Evolutionary conservation across 1,284 basidiomycete genomes (phyloP).

Genomic region (Rhodotorula sp.): DNA sequence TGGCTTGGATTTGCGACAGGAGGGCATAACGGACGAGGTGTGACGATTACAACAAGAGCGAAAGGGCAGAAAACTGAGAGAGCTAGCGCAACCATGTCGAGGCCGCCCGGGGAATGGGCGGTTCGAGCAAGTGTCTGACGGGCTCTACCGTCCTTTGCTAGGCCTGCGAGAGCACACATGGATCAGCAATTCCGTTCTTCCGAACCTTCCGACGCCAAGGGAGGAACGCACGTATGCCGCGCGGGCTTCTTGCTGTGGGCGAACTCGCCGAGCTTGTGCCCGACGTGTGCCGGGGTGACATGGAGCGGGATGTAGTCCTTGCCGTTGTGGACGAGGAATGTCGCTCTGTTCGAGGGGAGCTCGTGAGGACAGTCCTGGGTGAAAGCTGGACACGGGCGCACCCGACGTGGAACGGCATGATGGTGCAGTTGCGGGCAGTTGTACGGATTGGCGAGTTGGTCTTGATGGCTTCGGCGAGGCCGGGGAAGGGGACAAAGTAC

Average conservation of each 20-base stretch:
- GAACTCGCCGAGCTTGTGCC: slow-evolving; percentile 96
- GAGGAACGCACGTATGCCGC: not conserved
- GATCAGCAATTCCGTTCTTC: not conserved
- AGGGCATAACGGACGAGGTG: too few relatives aligned
- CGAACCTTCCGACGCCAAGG: not conserved
- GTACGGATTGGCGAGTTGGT: slow-evolving; percentile 86
- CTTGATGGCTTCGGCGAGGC: slow-evolving; percentile 75
- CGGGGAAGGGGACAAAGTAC: slow-evolving; percentile 91
- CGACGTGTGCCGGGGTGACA: slow-evolving; percentile 96
- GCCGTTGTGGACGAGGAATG: slow-evolving; percentile 80
- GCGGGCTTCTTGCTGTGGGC: slow-evolving; percentile 52
- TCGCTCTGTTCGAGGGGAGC: slow-evolving; percentile 18
- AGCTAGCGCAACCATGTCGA: too few relatives aligned
- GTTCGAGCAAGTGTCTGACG: too few relatives aligned
- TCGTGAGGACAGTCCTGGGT: not conserved
- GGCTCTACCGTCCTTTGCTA: too few relatives aligned
- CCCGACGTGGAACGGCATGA: slow-evolving; percentile 94
- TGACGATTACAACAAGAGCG: too few relatives aligned
- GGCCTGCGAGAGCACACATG: too few relatives aligned
- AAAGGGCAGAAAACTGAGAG: too few relatives aligned
- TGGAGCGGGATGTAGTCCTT: slow-evolving; percentile 82
- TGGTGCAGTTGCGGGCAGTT: slow-evolving; percentile 83
- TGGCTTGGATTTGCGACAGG: too few relatives aligned
- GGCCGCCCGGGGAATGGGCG: too few relatives aligned
- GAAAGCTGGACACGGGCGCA: slow-evolving; percentile 10